Base-by-base conservation (phyloP, 2,329 filamentous ascomycete genomes). In the Pseudocercospora musae region DNA sequence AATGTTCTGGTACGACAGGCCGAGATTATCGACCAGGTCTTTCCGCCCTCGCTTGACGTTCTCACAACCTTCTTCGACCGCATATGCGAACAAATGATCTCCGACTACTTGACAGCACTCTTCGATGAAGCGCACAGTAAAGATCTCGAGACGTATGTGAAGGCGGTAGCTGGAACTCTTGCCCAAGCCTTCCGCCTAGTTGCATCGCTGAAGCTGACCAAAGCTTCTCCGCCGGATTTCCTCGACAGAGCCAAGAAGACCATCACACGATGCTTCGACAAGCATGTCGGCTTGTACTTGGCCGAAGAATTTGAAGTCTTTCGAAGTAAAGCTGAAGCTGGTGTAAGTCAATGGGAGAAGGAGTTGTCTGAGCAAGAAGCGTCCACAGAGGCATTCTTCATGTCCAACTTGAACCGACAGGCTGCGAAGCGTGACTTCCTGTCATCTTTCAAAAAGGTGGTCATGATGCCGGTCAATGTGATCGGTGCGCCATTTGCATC, bases 391-490 rank as follows among this genome's bases (percentile, higher is more conserved):
- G 95, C 91, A 0, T 96, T 96, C 73, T 95, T 92, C 78, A 97
- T 98, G 94, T 90, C 89, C 23, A 97, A 92, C 74, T 87, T 98
- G 72, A 97, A 94, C 73, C 86, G 95, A 25, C 92, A 96, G 74
- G 95, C 92, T 0, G 95, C 96, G 66, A 99, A 99, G 78, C 91
- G 92, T 69, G 95, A 99, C 74, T 99, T 99, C 71, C 75, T 99
- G 64, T 95, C 89, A 50, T 96, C 93, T 0, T 99, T 99, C 82
- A 97, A 92, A 74, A 98, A 98, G 76, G 95, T 99, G 8, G 91
- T 99, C 67, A 97, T 99, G 93, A 96, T 96, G 88, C 95, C 95
- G 1, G 94, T 99, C 54, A 96, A 91, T 57, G 94, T 92, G 8
- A 81, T 85, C 80, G n/a, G 83, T 83, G 59, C 62, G 27, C 69